Conservation (phyloP, 2,329 filamentous ascomycete species). For the Ophiostoma piceae region DNA sequence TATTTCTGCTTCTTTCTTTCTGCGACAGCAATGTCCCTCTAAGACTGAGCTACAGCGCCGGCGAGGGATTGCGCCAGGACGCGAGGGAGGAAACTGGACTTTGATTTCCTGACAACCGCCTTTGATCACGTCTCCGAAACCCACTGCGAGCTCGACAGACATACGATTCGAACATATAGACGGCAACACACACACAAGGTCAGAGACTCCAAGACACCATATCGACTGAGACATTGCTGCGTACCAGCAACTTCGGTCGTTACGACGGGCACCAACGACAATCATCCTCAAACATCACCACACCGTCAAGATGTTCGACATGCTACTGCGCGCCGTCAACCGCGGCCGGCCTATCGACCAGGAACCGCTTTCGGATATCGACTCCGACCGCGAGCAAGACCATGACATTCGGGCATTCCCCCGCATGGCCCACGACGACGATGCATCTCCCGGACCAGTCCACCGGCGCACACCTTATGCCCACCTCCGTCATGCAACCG, state of each 20-base stretch:
- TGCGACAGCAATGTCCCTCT: constrained; percentile 21
- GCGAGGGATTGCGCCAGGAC: constrained; percentile 25
- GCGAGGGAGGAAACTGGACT: constrained; percentile 24
- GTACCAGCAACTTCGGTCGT: background rate
- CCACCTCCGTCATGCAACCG: constrained; percentile 50
- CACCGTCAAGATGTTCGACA: constrained; percentile 31
- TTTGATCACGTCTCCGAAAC: background rate
- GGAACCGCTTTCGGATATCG: constrained; percentile 23
- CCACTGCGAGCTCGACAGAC: background rate
- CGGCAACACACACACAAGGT: background rate
- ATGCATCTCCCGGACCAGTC: constrained; percentile 29
- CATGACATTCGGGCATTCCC: constrained; percentile 27
- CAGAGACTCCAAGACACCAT: too few species aligned
- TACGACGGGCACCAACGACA: background rate
- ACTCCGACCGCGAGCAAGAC: constrained; percentile 26
- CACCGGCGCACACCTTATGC: constrained; percentile 34
- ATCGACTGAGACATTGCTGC: constrained; percentile 1
- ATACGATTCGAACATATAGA: background rate
- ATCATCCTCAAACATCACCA: background rate
- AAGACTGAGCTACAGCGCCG: constrained; percentile 17
- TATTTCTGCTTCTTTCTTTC: background rate
- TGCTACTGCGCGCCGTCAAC: constrained; percentile 33
- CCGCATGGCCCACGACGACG: constrained; percentile 6
- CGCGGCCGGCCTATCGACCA: constrained; percentile 29
- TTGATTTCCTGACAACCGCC: background rate